These are phyloP conservation scores for Quercus engelmannii DNA, from an alignment of 306 rosid genomes.

Conservation along the genomic window DNA sequence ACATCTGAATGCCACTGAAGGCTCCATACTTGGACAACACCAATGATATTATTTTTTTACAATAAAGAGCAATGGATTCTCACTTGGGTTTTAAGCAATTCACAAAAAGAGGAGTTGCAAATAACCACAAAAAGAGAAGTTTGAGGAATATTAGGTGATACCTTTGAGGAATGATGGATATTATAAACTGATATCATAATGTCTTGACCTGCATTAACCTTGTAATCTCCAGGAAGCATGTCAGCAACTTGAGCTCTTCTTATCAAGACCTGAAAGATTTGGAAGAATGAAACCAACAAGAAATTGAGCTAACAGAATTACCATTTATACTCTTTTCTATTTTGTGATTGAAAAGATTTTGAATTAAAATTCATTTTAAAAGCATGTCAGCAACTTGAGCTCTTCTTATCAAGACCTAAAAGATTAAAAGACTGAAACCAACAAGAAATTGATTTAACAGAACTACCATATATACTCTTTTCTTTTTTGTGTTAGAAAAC, in stretches of 20 bases:
- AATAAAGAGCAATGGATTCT: no score
- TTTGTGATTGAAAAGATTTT: no score
- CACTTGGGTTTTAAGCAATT: background rate
- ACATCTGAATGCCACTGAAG: no score
- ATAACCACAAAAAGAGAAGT: constrained; percentile 6
- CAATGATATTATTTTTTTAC: no score
- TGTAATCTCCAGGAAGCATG: constrained; percentile 80
- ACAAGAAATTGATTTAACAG: constrained; percentile 1
- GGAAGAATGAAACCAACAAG: constrained; percentile 9
- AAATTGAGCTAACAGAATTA: background rate
- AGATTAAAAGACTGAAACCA: constrained; percentile 17
- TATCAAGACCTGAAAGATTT: constrained; percentile 69
- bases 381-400: constrained; percentile 80
- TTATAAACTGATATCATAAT: constrained; percentile 95
- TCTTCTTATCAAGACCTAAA: constrained; percentile 88
- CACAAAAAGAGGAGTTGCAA: constrained; percentile 9
- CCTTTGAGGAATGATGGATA: constrained; percentile 88
- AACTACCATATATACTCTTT: background rate
- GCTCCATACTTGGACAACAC: no score
- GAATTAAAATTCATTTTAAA: background rate
- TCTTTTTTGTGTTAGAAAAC: background rate
- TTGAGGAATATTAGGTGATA: constrained; percentile 18
- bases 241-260: constrained; percentile 93
- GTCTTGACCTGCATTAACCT: constrained; percentile 89
- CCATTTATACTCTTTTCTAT: no score